Conservation (phyloP, 176 grass and related monocot genomes). For the Hsuehochloa calcarea region DNA sequence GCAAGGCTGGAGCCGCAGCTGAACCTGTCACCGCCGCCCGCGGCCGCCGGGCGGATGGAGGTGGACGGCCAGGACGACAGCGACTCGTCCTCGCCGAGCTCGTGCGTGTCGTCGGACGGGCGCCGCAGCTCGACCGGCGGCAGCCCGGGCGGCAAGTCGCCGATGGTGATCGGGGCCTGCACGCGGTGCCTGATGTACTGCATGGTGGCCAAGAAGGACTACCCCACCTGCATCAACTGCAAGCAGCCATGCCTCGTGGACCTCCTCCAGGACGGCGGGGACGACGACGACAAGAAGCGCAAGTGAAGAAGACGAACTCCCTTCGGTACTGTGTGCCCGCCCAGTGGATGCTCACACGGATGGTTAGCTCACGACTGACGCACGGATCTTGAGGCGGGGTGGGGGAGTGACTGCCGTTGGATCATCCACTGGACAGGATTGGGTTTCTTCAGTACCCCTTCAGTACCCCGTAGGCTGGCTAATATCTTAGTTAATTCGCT, state of each 20-base stretch:
- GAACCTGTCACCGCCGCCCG: slow-evolving; percentile 45
- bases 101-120: slow-evolving; percentile 55
- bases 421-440: slow-evolving; percentile 28
- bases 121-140: background rate
- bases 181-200: slow-evolving; percentile 65
- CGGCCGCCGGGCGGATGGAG: slow-evolving; percentile 1
- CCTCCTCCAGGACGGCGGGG: slow-evolving; percentile 32
- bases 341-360: slow-evolving; percentile 45
- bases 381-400: background rate
- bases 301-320: background rate
- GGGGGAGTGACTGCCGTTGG: slow-evolving; percentile 28
- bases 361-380: background rate
- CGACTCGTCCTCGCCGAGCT: slow-evolving; percentile 52
- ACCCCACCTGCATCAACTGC: slow-evolving; percentile 64
- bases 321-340: background rate
- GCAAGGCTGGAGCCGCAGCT: slow-evolving; percentile 51
- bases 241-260: slow-evolving; percentile 52
- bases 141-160: slow-evolving; percentile 23
- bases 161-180: slow-evolving; percentile 64
- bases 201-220: slow-evolving; percentile 61
- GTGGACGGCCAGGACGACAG: slow-evolving; percentile 26
- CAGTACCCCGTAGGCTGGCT: background rate
- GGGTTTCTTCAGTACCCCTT: too few relatives aligned
- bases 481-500: background rate
- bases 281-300: slow-evolving; percentile 22